Evolutionary conservation across 2,329 filamentous ascomycete genomes (phyloP), one percentile per base, ranked within the genome.

Genomic region (Emericellopsis atlantica): DNA sequence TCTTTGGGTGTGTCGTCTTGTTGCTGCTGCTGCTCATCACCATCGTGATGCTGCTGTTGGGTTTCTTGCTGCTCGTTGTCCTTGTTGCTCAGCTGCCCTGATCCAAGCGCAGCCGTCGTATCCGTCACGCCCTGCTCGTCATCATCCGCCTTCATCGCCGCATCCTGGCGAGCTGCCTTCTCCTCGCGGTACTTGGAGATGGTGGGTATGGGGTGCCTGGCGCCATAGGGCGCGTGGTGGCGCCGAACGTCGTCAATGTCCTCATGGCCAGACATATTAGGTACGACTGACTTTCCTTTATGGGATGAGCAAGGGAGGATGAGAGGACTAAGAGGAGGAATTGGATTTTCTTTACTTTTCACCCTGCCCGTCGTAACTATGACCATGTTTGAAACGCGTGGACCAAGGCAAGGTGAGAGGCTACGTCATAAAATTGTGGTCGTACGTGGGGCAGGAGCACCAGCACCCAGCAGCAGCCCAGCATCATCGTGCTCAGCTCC

Each of bases 141-240:
- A 26, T 44, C 41, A 14, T 47, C 43, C 23, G 51, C 55, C 2
- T 58, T 51, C 29, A 64, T 46, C 7, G 61, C 52, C 37, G 65
- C 55, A 39, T 61, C 54, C 40, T 62, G 61, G n/a, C 70, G 56
- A 36, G 66, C 62, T 26, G 54, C 64, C 35, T 60, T 60, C 39
- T 69, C 66, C 44, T 72, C 61, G 21, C 62, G 56, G 43, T 72
- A 73, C 37, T 59, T 64, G 34, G 67, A 63, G 36, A 73, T 58
- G 23, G 69, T 74, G 7, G 70, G 70, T 24, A 69, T 61, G 4
- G 64, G 66, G 45, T 65, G 58, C 10, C 54, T 56, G 31, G 59
- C 60, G 39, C 58, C 65, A 47, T 69, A 68, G 3, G 65, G 65
- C 35, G 56, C 54, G 26, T 57, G 54, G 42, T 63, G 62, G 42